phyloP scores from a whole-genome alignment of 305 asterid genomes.

The Ilex paraguariensis region DNA sequence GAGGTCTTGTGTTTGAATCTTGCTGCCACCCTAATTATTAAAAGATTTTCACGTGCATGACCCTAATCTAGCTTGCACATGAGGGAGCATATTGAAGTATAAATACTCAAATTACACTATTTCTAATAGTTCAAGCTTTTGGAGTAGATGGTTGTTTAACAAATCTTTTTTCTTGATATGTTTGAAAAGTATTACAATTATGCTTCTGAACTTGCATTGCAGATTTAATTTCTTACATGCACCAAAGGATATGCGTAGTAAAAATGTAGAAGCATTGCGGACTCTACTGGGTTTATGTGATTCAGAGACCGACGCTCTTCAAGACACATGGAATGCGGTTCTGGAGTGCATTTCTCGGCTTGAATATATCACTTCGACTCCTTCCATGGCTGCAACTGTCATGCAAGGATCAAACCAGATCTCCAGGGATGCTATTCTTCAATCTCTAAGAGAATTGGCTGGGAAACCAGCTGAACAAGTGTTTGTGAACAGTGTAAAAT shows the following conservation, averaged over 20 bases:
- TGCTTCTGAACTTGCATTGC: constrained; percentile 27
- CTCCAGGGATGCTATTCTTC: constrained; percentile 87
- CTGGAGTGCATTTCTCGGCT: constrained; percentile 97
- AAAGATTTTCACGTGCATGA: too few species aligned
- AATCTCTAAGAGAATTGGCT: constrained; percentile 90
- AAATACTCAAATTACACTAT: too few species aligned
- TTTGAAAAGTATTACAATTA: too few species aligned
- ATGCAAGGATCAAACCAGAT: constrained; percentile 99
- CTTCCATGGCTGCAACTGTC: constrained; percentile 87
- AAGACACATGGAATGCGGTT: constrained; percentile 97
- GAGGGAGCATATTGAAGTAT: too few species aligned
- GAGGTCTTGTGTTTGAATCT: too few species aligned
- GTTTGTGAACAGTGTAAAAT: constrained; percentile 85
- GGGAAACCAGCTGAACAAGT: constrained; percentile 94
- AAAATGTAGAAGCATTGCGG: constrained; percentile 96
- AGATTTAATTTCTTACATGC: constrained; percentile 96
- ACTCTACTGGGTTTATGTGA: constrained; percentile 80
- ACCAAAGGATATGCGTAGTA: constrained; percentile 97
- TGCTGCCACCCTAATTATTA: too few species aligned
- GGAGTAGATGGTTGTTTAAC: too few species aligned
- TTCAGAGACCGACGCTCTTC: constrained; percentile 87
- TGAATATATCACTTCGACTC: constrained; percentile 88
- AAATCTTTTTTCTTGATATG: too few species aligned
- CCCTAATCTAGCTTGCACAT: too few species aligned
- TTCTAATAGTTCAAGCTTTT: too few species aligned